Base-by-base conservation (phyloP, 805 yeast genomes). In the Teunomyces funiuensis region DNA sequence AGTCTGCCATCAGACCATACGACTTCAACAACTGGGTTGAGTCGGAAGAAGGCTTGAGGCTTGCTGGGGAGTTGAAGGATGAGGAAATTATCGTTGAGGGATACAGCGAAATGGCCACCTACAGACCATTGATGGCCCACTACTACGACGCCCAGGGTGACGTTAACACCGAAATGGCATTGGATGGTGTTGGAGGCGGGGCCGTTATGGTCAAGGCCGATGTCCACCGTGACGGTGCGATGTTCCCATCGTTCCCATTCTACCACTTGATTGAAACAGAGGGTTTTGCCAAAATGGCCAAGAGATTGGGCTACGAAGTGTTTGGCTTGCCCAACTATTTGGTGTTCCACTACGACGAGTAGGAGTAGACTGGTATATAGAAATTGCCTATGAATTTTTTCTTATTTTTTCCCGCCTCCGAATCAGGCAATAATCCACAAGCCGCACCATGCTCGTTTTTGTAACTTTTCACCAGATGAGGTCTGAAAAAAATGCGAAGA, bases 131-230 rank as follows among this genome's bases (percentile, higher is more conserved):
- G 53, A 93, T 93, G 99, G 98, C 96, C 0, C 82, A 84, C 56
- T 79, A 81, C 60, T 86, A 85, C 63, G 85, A 85, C 54, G 66
- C 81, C 4, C 67, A 72, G 6, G 93, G 85, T 19, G 83, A 82
- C 43, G 45, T 57, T 9, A 71, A 75, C 50, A 76, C 82, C 3
- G 91, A 83, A 58, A 84, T 93, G 86, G 79, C 78, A 34, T 74
- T 93, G 45, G 98, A 93, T 62, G 99, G 99, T 61, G 98, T 93
- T 43, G 99, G 99, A 40, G 98, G 97, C 48, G 96, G 97, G 16
- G 95, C 97, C 31, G 82, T 95, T 23, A 63, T 93, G 66, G 99
- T 93, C 22, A 88, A 91, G 60, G 96, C 97, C 8, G 97, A 90
- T 52, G 99, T 93, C 40, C 99, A 93, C 66, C 78, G 99, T 61